Evolutionary conservation across 78 protist species (phyloP).

Genomic region (Dictyostelium discoideum): dicty_2.7 NC_007091.3:2368501-2369000

Average conservation of each 20-base stretch:
- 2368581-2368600: neutral
- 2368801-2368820: neutral
- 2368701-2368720: neutral
- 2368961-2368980: neutral
- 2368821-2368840: neutral
- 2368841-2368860: neutral
- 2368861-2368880: neutral
- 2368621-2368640: too few relatives aligned
- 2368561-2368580: constrained; percentile 33
- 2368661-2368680: neutral
- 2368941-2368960: neutral
- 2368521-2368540: constrained; percentile 43
- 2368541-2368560: constrained; percentile 50
- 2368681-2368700: neutral
- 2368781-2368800: neutral
- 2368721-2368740: neutral
- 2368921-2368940: neutral
- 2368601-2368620: neutral
- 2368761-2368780: neutral
- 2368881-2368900: neutral
- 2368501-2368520: constrained; percentile 73
- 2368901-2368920: neutral
- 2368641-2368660: neutral
- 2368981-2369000: neutral
- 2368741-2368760: neutral